Percentiles rank a stretch among this genome's conserved stretches.
Evolutionary conservation across 306 rosid species (phyloP).

Genomic region (Inga oerstediana): DNA sequence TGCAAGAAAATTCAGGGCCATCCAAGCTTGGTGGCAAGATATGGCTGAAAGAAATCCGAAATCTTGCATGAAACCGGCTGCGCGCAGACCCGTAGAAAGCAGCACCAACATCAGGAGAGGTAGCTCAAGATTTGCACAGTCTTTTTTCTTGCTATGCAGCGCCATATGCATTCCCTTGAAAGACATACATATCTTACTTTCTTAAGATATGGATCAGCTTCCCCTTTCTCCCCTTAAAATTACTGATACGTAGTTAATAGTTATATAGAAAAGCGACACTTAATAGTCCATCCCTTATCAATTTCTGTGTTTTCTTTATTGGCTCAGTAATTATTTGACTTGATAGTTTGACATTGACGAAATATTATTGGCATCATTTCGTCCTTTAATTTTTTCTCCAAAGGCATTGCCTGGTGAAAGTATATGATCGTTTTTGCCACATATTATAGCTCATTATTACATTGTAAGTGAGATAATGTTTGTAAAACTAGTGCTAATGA

Average conservation of each 20-base stretch:
- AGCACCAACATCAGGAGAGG: constrained; percentile 46
- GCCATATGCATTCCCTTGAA: constrained; percentile 11
- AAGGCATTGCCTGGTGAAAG: constrained; percentile 4
- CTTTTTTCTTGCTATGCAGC: neutral
- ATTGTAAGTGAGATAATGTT: neutral
- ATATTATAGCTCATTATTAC: constrained; percentile 20
- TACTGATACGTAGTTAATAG: neutral
- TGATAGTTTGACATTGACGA: constrained; percentile 8
- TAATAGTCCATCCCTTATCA: constrained; percentile 13
- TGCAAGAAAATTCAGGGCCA: constrained; percentile 70
- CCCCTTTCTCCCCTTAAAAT: neutral
- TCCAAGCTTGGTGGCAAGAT: constrained; percentile 93
- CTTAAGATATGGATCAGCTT: neutral
- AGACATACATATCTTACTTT: constrained; percentile 10
- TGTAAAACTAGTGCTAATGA: constrained; percentile 1
- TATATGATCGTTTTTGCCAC: neutral
- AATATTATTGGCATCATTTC: neutral
- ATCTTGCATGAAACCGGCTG: constrained; percentile 39
- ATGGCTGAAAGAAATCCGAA: constrained; percentile 71
- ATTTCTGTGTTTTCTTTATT: constrained; percentile 10
- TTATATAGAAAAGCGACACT: constrained; percentile 7
- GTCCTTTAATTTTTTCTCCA: constrained; percentile 4
- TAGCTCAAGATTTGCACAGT: constrained; percentile 33
- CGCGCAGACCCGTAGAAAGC: constrained; percentile 35
- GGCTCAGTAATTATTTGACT: neutral